Conservation (phyloP, 192 early-diverging fungal species). For the Rhizophagus sp. region DNA sequence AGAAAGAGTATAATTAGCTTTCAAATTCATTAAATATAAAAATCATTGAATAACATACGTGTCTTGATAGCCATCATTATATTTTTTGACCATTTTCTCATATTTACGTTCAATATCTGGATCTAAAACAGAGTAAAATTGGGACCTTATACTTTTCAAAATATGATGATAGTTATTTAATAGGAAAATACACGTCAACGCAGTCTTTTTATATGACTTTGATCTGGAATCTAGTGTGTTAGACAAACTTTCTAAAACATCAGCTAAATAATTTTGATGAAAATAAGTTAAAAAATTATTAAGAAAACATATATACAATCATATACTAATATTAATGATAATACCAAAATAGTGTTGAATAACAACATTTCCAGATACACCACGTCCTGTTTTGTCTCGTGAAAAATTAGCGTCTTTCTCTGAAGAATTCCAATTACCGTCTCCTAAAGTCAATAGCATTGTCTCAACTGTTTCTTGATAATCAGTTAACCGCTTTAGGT, state of each 20-base stretch:
- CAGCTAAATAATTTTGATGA: conserved; percentile 37
- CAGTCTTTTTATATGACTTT: conserved; percentile 68
- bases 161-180: conserved; percentile 86
- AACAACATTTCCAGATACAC: conserved; percentile 30
- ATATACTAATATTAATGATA: neutral
- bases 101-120: conserved; percentile 47
- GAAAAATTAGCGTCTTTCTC: conserved; percentile 34
- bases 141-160: conserved; percentile 60
- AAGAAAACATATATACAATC: too few species aligned
- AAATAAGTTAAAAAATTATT: neutral
- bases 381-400: conserved; percentile 22
- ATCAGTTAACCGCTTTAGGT: conserved; percentile 59
- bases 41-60: conserved; percentile 33
- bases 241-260: conserved; percentile 58
- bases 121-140: conserved; percentile 54
- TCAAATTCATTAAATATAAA: neutral
- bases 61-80: conserved; percentile 48
- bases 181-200: conserved; percentile 68
- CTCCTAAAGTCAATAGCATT: conserved; percentile 50
- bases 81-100: conserved; percentile 56
- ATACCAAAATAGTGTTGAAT: conserved; percentile 43
- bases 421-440: conserved; percentile 58
- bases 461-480: conserved; percentile 59
- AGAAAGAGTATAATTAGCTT: neutral
- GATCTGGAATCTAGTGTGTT: conserved; percentile 67